phyloP scores from a whole-genome alignment of 225 moss, liverwort and hornwort species.

The Marchantia paleacea region DNA sequence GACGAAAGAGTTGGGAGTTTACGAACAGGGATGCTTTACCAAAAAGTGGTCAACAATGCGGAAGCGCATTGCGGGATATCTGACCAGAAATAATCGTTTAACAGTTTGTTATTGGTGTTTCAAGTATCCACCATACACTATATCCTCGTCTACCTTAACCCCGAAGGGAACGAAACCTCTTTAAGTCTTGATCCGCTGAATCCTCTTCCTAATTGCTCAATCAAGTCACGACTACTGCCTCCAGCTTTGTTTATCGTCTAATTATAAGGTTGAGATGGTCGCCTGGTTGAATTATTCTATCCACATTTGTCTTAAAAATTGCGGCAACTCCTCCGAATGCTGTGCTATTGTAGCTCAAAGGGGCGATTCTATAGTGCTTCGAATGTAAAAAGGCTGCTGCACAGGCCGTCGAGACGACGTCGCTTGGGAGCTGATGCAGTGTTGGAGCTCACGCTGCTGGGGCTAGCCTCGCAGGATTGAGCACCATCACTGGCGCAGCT shows the following conservation, averaged over 20 bases:
- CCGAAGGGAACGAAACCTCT: constrained; percentile 14
- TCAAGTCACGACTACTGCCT: constrained; percentile 37
- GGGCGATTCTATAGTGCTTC: constrained; percentile 35
- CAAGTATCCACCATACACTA: constrained; percentile 18
- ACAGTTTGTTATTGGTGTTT: constrained; percentile 30
- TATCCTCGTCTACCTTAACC: constrained; percentile 17
- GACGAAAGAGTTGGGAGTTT: neutral
- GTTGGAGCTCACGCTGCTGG: constrained; percentile 40
- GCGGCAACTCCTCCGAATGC: constrained; percentile 19
- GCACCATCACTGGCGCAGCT: constrained; percentile 82
- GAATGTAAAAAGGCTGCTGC: constrained; percentile 31
- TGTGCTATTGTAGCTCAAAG: neutral
- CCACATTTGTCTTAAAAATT: constrained; percentile 26
- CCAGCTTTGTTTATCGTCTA: constrained; percentile 38
- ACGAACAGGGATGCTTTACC: constrained; percentile 1
- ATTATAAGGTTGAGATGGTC: constrained; percentile 29
- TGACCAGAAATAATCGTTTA: constrained; percentile 41
- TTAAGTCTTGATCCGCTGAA: neutral
- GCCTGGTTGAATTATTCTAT: constrained; percentile 26
- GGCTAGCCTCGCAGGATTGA: constrained; percentile 83
- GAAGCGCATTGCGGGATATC: constrained; percentile 8
- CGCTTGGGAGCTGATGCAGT: constrained; percentile 40
- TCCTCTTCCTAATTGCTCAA: constrained; percentile 28
- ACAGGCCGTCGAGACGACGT: constrained; percentile 28
- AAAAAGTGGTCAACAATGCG: constrained; percentile 33